These are phyloP conservation scores for Coemansia sp. DNA, from an alignment of 192 early-diverging fungal genomes.

Conservation along the genomic window DNA sequence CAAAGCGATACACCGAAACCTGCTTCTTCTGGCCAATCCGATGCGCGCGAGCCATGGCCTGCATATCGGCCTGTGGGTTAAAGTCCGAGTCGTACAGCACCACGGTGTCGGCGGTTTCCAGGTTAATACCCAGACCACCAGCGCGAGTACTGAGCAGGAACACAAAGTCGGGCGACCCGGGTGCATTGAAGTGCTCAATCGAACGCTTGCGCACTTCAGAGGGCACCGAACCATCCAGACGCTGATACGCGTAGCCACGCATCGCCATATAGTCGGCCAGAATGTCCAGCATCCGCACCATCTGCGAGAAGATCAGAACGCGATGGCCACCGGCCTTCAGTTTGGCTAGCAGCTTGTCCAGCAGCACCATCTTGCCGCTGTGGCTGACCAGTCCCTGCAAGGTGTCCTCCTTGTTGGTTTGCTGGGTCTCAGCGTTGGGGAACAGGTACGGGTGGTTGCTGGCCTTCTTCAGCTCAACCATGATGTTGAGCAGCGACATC, in stretches of 20 bases:
- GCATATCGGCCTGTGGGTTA: slow-evolving; percentile 96
- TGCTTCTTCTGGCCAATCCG: slow-evolving; percentile 97
- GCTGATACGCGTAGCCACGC: slow-evolving; percentile 83
- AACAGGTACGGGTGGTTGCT: slow-evolving; percentile 95
- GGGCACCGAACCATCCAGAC: slow-evolving; percentile 87
- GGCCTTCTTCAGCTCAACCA: slow-evolving; percentile 95
- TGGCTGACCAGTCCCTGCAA: slow-evolving; percentile 78
- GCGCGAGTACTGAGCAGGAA: slow-evolving; percentile 97
- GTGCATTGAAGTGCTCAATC: slow-evolving; percentile 97
- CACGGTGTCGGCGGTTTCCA: slow-evolving; percentile 95
- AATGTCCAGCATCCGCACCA: slow-evolving; percentile 97
- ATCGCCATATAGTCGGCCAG: slow-evolving; percentile 88
- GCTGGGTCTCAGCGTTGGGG: slow-evolving; percentile 66
- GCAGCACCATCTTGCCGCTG: slow-evolving; percentile 96
- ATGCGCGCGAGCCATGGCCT: slow-evolving; percentile 97
- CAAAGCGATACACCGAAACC: slow-evolving; percentile 96
- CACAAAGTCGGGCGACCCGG: slow-evolving; percentile 87
- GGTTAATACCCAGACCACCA: slow-evolving; percentile 94
- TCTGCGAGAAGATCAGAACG: slow-evolving; percentile 97
- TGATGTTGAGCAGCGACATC: slow-evolving; percentile 87
- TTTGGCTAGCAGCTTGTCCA: slow-evolving; percentile 91
- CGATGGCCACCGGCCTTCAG: slow-evolving; percentile 90
- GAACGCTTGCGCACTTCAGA: slow-evolving; percentile 90
- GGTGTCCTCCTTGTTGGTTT: slow-evolving; percentile 63
- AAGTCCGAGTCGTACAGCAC: slow-evolving; percentile 93